Evolutionary conservation across 1,139 yeast genomes (phyloP), one percentile per base, ranked within the genome.

Genomic region (Diutina siamensis): DNA sequence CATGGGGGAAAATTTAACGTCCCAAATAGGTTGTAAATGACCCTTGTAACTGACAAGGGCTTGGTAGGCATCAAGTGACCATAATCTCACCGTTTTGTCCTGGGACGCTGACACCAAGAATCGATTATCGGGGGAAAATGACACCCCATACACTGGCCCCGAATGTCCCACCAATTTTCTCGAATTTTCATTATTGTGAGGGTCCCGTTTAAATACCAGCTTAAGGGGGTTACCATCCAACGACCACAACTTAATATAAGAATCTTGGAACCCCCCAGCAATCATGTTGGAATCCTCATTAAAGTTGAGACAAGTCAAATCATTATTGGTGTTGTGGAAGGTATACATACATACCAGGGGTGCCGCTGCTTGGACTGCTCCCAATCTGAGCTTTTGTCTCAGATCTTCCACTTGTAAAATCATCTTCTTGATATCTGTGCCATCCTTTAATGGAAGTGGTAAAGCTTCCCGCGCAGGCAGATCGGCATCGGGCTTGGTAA

Each of bases 281-380:
- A 86, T 83, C 53, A 89, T 58, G 31, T 89, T 80, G 17, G 94
- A 79, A 60, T 89, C 97, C 45, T 83, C 86, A 55, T 92, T 87
- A 64, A 89, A 89, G 50, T 81, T 85, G 46, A 92, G 61, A 47
- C 88, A 78, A 18, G 94, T 85, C 72, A 92, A 70, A 50, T 85
- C 94, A 53, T 85, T 84, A 59, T 85, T 83, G 9, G 97, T 85
- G 62, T 94, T 92, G 69, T 92, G 98, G 67, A 94, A 89, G 0
- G 98, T 92, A 66, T 92, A 94, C 96, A 92, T 87, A 63, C 98
- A 92, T 36, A 92, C 95, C 48, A 95, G 84, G 12, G 99, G 99
- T 25, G 94, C 76, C 27, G 87, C 70, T 1, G 94, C 83, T 61
- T 86, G 96, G 27, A 79, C 64, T 4, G 71, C 61, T 1, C 66